phyloP scores from a whole-genome alignment of 169 alveolate genomes.

The Plasmodium ovale region DNA sequence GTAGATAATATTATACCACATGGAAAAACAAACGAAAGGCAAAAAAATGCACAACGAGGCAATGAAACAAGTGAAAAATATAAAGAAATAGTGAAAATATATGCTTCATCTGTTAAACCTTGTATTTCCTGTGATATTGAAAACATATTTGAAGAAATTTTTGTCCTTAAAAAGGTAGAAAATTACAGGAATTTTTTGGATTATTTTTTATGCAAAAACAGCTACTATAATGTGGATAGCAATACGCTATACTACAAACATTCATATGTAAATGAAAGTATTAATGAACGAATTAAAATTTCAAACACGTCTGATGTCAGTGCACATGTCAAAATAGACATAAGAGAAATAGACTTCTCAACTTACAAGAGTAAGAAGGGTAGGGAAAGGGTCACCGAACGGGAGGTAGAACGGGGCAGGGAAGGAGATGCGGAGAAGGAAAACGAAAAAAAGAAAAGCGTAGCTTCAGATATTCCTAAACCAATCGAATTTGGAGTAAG shows the following conservation, averaged over 20 bases:
- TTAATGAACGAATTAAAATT: slow-evolving; percentile 69
- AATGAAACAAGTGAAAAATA: not conserved
- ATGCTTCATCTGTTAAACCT: slow-evolving; percentile 69
- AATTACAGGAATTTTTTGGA: slow-evolving; percentile 16
- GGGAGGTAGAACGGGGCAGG: too few relatives aligned
- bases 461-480: not conserved
- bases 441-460: slow-evolving; percentile 5
- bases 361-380: slow-evolving; percentile 1
- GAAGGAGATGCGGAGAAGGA: slow-evolving; percentile 17
- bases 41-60: not conserved
- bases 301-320: slow-evolving; percentile 58
- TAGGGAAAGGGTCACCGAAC: slow-evolving; percentile 3
- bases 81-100: slow-evolving; percentile 34
- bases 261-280: slow-evolving; percentile 46
- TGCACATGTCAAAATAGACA: slow-evolving; percentile 38
- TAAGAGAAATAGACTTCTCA: slow-evolving; percentile 30
- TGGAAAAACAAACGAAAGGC: not conserved
- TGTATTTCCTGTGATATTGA: slow-evolving; percentile 48
- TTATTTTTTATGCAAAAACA: slow-evolving; percentile 35
- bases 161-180: slow-evolving; percentile 24
- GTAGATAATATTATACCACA: slow-evolving; percentile 27
- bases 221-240: slow-evolving; percentile 57
- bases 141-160: slow-evolving; percentile 69
- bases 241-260: slow-evolving; percentile 61
- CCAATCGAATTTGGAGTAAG: slow-evolving; percentile 23